These are phyloP conservation scores for Cryptococcus floricola DNA, from an alignment of 1,284 basidiomycete genomes.

Conservation along the genomic window DNA sequence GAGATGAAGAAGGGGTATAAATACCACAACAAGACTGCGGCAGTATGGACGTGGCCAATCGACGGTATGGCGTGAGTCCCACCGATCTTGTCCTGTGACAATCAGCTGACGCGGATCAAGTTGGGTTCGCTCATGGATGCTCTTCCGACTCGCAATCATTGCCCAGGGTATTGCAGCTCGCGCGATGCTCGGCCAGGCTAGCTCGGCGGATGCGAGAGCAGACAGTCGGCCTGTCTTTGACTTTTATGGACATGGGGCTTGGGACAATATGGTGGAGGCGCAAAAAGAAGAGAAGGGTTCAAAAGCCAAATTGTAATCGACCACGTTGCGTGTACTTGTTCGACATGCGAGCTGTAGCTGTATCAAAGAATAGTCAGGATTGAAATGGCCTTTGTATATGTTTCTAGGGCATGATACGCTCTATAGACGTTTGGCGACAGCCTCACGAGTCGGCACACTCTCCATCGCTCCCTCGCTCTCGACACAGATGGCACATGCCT, in stretches of 20 bases:
- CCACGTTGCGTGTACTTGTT: not conserved
- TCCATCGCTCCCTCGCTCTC: constrained; percentile 45
- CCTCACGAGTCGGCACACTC: constrained; percentile 17
- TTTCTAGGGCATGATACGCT: not conserved
- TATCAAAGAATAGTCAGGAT: not conserved
- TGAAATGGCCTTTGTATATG: no score
- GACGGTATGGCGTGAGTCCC: constrained; percentile 38
- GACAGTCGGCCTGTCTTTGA: constrained; percentile 60
- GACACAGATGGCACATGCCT: constrained; percentile 46
- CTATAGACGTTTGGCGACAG: constrained; percentile 6
- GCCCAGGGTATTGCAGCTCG: constrained; percentile 90
- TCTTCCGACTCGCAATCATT: constrained; percentile 71
- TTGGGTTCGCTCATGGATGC: constrained; percentile 32
- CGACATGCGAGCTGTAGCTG: not conserved
- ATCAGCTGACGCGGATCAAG: constrained; percentile 6
- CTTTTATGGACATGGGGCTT: constrained; percentile 62
- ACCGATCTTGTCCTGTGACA: not conserved
- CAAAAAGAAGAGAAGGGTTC: constrained; percentile 55
- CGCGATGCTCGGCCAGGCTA: constrained; percentile 76
- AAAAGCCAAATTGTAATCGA: constrained; percentile 36
- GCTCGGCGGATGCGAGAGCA: constrained; percentile 65
- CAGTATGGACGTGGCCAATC: constrained; percentile 39
- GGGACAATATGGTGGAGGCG: constrained; percentile 55
- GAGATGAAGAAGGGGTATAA: constrained; percentile 39
- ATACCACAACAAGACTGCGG: constrained; percentile 19